phyloP scores from a whole-genome alignment of 2,329 filamentous ascomycete genomes.

The Tolypocladium ophioglossoides region DNA sequence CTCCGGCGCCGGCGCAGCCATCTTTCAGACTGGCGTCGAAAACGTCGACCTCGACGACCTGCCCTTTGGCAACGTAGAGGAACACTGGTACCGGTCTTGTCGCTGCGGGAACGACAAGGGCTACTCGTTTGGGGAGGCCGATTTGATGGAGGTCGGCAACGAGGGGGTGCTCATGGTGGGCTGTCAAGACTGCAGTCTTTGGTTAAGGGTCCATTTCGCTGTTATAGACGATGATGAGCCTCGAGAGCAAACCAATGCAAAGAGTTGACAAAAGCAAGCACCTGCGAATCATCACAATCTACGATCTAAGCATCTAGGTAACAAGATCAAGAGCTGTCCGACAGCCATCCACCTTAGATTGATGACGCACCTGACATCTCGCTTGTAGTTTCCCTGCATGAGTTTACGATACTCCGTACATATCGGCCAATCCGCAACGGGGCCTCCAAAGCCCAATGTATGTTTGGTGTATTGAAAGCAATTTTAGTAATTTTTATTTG shows the following conservation, averaged over 20 bases:
- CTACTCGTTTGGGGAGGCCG: constrained; percentile 46
- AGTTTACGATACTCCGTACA: not conserved
- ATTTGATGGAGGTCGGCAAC: constrained; percentile 48
- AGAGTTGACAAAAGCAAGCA: constrained; percentile 10
- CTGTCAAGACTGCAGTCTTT: constrained; percentile 56
- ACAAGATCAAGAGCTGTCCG: not conserved
- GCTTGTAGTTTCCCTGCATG: not conserved
- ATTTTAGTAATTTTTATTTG: constrained; percentile 43
- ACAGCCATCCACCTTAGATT: not conserved
- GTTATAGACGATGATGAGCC: constrained; percentile 30
- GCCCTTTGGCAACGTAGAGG: constrained; percentile 34
- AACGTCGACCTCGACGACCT: constrained; percentile 57
- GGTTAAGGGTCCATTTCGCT: constrained; percentile 54
- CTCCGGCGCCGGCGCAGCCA: constrained; percentile 5
- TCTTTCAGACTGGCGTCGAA: constrained; percentile 50
- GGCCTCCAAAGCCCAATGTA: not conserved
- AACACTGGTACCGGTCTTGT: constrained; percentile 46
- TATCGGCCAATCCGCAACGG: not conserved
- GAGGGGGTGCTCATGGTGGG: constrained; percentile 53
- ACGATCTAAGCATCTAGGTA: not conserved
- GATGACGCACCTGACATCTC: not conserved
- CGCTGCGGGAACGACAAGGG: constrained; percentile 54
- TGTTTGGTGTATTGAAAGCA: constrained; percentile 25
- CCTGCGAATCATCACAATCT: not conserved
- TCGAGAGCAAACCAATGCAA: constrained; percentile 7